These are phyloP conservation scores for Carex sylvatica DNA, from an alignment of 202 grass and related monocot genomes.

Conservation along the genomic window DNA sequence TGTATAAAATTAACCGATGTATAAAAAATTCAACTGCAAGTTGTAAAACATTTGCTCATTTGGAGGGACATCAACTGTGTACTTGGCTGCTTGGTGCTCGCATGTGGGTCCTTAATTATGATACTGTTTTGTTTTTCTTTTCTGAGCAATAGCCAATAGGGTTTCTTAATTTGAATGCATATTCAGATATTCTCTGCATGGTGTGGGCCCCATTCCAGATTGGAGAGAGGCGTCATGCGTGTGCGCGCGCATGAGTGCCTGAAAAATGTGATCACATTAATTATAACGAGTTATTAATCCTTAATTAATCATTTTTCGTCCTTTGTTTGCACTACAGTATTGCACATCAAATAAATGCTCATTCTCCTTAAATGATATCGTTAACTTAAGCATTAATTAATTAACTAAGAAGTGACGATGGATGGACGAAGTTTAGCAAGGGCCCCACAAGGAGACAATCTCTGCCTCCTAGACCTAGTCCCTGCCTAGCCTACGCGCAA, in stretches of 20 bases:
- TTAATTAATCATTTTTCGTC: not conserved
- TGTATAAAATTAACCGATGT: no score
- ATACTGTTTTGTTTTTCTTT: not conserved
- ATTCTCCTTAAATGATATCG: not conserved
- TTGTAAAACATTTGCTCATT: no score
- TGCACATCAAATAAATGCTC: not conserved
- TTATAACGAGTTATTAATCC: not conserved
- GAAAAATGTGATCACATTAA: not conserved
- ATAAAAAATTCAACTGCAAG: no score
- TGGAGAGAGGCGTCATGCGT: not conserved
- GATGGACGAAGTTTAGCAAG: not conserved
- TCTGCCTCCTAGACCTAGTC: not conserved
- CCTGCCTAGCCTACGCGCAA: not conserved
- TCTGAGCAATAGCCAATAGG: no score
- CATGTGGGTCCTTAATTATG: not conserved
- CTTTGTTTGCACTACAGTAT: no score
- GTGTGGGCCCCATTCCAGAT: not conserved
- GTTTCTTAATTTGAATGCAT: not conserved
- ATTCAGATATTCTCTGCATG: slow-evolving; percentile 4
- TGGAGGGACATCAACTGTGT: no score
- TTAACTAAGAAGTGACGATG: not conserved
- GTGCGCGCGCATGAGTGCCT: not conserved
- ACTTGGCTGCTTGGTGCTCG: not conserved
- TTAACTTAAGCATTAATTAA: not conserved
- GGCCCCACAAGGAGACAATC: not conserved